phyloP scores from a whole-genome alignment of 1,284 basidiomycete species.

The Rhodotorula sp. region DNA sequence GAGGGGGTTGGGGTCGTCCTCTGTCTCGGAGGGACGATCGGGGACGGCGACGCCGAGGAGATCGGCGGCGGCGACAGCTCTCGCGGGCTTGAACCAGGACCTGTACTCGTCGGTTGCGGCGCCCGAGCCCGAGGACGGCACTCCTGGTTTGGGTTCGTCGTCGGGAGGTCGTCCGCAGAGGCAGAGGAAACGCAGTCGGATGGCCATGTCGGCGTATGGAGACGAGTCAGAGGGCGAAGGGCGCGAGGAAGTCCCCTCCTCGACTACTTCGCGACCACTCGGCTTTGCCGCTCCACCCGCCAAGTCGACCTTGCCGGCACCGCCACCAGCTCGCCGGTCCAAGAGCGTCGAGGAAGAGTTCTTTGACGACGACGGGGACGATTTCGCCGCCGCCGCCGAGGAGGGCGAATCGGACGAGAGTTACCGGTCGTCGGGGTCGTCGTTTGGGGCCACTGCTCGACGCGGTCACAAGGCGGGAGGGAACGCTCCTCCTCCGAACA shows the following conservation, averaged over 20 bases:
- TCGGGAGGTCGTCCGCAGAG: slow-evolving; percentile 1
- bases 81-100: slow-evolving; percentile 14
- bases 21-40: background rate
- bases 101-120: background rate
- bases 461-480: background rate
- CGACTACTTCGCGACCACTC: background rate
- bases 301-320: background rate
- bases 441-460: background rate
- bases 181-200: slow-evolving; percentile 18
- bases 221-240: slow-evolving; percentile 10
- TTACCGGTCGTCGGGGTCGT: slow-evolving; percentile 18
- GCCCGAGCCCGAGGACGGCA: background rate
- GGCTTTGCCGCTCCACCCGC: background rate
- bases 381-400: background rate
- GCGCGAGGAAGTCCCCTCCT: background rate
- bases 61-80: slow-evolving; percentile 17
- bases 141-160: background rate
- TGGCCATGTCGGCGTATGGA: slow-evolving; percentile 14
- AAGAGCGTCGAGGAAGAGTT: background rate
- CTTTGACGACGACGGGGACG: background rate
- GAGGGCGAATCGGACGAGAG: slow-evolving; percentile 22
- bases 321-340: background rate
- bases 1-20: background rate
- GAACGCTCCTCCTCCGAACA: background rate
- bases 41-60: slow-evolving; percentile 20